Percentiles rank a stretch among this genome's conserved stretches.
phyloP scores from a whole-genome alignment of 2,329 filamentous ascomycete species.

The Aspergillus sp. region DNA sequence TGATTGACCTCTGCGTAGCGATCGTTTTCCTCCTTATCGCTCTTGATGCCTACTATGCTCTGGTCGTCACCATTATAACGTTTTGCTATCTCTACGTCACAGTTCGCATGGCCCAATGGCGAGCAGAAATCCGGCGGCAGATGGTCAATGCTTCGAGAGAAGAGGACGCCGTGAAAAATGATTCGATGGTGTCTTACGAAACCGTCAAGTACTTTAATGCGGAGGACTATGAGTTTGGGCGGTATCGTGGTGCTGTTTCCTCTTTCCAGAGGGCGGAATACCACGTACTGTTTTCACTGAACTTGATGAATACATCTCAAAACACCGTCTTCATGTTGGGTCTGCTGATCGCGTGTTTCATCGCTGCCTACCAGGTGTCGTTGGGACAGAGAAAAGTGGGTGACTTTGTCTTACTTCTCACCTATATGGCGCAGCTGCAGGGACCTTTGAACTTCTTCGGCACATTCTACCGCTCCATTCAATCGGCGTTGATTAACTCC shows the following conservation, averaged over 20 bases:
- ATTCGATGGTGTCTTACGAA: conserved; percentile 98
- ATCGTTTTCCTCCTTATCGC: conserved; percentile 74
- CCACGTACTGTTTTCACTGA: conserved; percentile 71
- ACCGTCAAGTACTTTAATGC: conserved; percentile 90
- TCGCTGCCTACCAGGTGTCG: conserved; percentile 74
- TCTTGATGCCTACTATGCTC: conserved; percentile 86
- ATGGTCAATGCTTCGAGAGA: conserved; percentile 95
- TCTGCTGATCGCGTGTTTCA: conserved; percentile 67
- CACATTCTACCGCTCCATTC: conserved; percentile 92
- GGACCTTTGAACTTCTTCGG: conserved; percentile 84
- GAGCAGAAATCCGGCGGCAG: conserved; percentile 82
- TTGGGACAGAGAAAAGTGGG: conserved; percentile 64
- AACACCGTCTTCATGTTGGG: conserved; percentile 77
- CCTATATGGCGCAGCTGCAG: conserved; percentile 77
- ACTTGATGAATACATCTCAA: conserved; percentile 77
- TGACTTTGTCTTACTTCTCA: conserved; percentile 70
- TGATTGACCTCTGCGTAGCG: conserved; percentile 82
- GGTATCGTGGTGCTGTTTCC: conserved; percentile 68
- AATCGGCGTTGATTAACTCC: conserved; percentile 95
- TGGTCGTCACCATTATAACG: conserved; percentile 84
- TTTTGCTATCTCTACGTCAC: conserved; percentile 97
- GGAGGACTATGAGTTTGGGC: conserved; percentile 72
- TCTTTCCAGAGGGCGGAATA: conserved; percentile 73
- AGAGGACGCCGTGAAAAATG: conserved; percentile 96
- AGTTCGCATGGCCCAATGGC: conserved; percentile 90